Evolutionary conservation across 1,139 yeast genomes (phyloP).

Genomic region (Geotrichum restrictum): DNA sequence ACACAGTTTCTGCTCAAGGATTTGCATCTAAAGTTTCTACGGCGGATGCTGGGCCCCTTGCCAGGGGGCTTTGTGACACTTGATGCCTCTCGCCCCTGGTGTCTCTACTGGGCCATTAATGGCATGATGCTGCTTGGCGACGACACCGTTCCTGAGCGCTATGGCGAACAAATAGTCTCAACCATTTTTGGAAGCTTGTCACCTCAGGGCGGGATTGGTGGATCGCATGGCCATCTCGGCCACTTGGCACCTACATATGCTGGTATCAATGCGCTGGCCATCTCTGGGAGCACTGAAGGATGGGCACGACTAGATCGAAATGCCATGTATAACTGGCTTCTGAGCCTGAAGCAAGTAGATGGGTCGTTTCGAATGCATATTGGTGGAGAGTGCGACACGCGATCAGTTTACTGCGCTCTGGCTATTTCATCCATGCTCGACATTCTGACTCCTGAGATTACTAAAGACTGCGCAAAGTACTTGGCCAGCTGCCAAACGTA

Average conservation of each 20-base stretch:
- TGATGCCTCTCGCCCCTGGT: constrained; percentile 92
- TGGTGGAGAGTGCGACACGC: constrained; percentile 80
- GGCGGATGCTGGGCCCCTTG: constrained; percentile 46
- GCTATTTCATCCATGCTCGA: constrained; percentile 67
- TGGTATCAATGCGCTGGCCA: constrained; percentile 58
- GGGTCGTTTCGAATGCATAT: constrained; percentile 74
- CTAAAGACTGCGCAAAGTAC: constrained; percentile 55
- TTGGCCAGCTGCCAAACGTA: constrained; percentile 73
- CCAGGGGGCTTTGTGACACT: constrained; percentile 50
- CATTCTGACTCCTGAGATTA: constrained; percentile 60
- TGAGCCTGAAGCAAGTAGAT: constrained; percentile 57
- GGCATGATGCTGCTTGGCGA: constrained; percentile 45
- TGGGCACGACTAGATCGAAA: constrained; percentile 48
- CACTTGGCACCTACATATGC: constrained; percentile 89
- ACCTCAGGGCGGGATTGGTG: constrained; percentile 69
- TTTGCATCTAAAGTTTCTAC: constrained; percentile 43
- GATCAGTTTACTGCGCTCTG: constrained; percentile 85
- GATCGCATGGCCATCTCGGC: constrained; percentile 75
- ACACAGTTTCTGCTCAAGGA: constrained; percentile 32
- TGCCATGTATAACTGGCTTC: constrained; percentile 58
- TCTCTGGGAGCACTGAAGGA: constrained; percentile 47
- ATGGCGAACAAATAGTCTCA: constrained; percentile 30
- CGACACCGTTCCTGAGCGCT: constrained; percentile 27
- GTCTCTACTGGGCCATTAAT: constrained; percentile 78
- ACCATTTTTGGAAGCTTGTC: constrained; percentile 37